phyloP scores from a whole-genome alignment of 1,284 basidiomycete species.

The Naganishia liquefaciens region DNA sequence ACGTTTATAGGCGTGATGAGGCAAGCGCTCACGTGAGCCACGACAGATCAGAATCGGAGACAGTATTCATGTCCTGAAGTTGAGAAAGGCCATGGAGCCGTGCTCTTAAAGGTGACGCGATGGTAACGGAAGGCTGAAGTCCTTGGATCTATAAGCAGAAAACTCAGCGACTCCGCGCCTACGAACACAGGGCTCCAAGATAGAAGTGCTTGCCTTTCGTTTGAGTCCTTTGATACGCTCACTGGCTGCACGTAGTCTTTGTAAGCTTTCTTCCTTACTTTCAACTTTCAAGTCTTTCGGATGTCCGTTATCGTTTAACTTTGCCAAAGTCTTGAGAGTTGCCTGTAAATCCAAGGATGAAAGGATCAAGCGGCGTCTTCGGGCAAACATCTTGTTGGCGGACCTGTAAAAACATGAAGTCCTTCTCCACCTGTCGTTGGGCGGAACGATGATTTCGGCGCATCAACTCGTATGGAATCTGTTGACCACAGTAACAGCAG shows the following conservation, averaged over 20 bases:
- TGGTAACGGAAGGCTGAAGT: slow-evolving; percentile 42
- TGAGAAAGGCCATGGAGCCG: slow-evolving; percentile 38
- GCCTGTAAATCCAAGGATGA: background rate
- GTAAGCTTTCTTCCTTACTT: slow-evolving; percentile 31
- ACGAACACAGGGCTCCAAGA: background rate
- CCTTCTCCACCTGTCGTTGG: slow-evolving; percentile 54
- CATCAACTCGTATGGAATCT: slow-evolving; percentile 55
- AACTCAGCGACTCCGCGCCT: background rate
- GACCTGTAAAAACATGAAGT: slow-evolving; percentile 49
- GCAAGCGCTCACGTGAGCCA: slow-evolving; percentile 27
- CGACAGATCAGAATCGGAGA: slow-evolving; percentile 24
- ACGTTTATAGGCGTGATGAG: background rate
- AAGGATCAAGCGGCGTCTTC: background rate
- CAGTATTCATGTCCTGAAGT: slow-evolving; percentile 26
- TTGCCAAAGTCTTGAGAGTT: slow-evolving; percentile 8
- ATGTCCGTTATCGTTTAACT: slow-evolving; percentile 30
- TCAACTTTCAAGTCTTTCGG: slow-evolving; percentile 37
- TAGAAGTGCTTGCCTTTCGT: slow-evolving; percentile 47
- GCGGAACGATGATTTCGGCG: slow-evolving; percentile 51
- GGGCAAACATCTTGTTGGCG: slow-evolving; percentile 11
- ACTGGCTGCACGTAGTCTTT: slow-evolving; percentile 42
- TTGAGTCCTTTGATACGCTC: slow-evolving; percentile 52
- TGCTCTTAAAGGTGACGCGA: slow-evolving; percentile 22
- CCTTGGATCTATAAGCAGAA: slow-evolving; percentile 41
- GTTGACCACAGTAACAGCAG: background rate